Base-by-base conservation (phyloP, 805 yeast species). In the Nakazawaea siamensis region DNA sequence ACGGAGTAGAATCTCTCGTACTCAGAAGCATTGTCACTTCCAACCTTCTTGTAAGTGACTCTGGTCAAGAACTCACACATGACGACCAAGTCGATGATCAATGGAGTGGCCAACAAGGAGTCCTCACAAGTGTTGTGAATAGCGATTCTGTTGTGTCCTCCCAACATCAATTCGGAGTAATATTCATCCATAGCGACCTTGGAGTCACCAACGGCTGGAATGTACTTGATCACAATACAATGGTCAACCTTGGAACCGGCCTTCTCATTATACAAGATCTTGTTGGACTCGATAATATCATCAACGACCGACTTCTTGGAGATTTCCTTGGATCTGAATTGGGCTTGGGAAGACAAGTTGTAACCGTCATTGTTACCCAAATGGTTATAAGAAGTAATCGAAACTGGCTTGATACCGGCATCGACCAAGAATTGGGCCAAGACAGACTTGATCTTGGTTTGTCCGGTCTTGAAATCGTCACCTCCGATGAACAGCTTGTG, bases 151-250 rank as follows among this genome's bases (percentile, higher is more conserved):
- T 88, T 90, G 65, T 88, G 96, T 29, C 97, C 97, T 42, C 97
- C 97, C 50, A 88, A 72, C 97, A 88, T 90, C 55, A 88, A 76
- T 62, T 88, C 97, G 38, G 94, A 81, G 66, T 90, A 86, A 66
- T 88, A 88, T 65, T 90, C 97, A 60, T 88, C 97, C 97, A 88
- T 90, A 35, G 97, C 97, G 44, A 88, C 95, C 68, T 88, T 88
- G 45, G 92, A 79, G 61, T 88, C 97, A 25, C 95, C 95, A 32
- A 88, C 97, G 7, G 97, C 96, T 38, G 84, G 82, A 55, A 90
- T 64, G 60, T 88, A 87, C 65, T 88, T 88, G 68, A 88, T 88
- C 42, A 88, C 97, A 57, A 88, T 88, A 63, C 94, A 82, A 60
- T 88, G 97, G 53, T 88, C 97, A 43, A 90, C 81, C 43, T 69